Conservation (phyloP, 1,284 basidiomycete genomes). For the Malassezia obtusa region DNA sequence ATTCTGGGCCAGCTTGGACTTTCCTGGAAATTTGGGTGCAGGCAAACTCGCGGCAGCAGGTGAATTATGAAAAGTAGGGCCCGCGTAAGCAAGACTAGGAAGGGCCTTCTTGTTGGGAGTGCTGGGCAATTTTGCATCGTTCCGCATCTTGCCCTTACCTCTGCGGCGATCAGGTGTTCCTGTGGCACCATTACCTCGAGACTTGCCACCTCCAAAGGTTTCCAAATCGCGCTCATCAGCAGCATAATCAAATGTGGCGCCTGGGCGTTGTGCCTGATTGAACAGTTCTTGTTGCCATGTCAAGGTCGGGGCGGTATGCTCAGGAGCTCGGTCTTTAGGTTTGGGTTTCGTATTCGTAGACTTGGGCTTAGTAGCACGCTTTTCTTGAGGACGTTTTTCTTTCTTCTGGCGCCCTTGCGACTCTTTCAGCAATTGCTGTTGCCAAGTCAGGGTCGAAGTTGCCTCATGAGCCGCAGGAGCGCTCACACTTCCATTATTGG, state of each 20-base stretch:
- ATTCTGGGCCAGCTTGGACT: background rate
- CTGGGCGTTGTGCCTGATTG: background rate
- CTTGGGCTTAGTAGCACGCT: background rate
- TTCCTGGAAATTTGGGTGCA: slow-evolving; percentile 7
- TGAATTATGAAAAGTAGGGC: slow-evolving; percentile 15
- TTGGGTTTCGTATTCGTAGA: background rate
- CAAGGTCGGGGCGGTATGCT: background rate
- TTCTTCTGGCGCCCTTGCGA: background rate
- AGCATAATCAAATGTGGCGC: slow-evolving; percentile 8
- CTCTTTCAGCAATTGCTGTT: slow-evolving; percentile 12
- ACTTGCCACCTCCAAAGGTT: slow-evolving; percentile 7
- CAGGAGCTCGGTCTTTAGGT: background rate
- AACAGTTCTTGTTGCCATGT: slow-evolving; percentile 19
- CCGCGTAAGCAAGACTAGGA: slow-evolving; percentile 8
- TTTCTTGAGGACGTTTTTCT: slow-evolving; percentile 3
- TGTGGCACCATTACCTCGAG: background rate
- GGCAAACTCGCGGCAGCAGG: slow-evolving; percentile 13
- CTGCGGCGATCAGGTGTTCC: slow-evolving; percentile 1
- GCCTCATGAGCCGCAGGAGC: background rate
- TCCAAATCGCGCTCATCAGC: slow-evolving; percentile 8
- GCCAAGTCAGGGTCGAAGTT: slow-evolving; percentile 10
- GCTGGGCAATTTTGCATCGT: background rate
- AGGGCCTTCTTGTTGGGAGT: slow-evolving; percentile 2
- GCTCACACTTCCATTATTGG: too few species aligned
- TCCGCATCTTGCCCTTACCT: background rate